Conservation (phyloP, 345 rosid species). For the Firmiana major region DNA sequence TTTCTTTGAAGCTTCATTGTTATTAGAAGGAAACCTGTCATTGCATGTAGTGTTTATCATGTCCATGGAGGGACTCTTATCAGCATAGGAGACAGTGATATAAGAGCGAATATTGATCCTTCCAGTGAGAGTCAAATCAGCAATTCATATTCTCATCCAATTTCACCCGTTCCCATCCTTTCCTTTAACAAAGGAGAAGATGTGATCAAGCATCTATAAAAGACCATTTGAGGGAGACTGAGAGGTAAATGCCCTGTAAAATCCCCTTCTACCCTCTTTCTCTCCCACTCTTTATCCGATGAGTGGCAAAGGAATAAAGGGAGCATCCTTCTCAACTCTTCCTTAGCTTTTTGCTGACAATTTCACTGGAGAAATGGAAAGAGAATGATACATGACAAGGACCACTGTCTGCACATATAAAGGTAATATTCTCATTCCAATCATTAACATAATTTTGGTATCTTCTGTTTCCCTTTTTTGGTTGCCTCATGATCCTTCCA, state of each 20-base stretch:
- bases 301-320: slow-evolving; percentile 25
- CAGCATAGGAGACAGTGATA: slow-evolving; percentile 19
- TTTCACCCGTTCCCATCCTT: slow-evolving; percentile 13
- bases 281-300: neutral
- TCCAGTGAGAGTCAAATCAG: slow-evolving; percentile 20
- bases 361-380: slow-evolving; percentile 4
- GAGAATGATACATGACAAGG: neutral
- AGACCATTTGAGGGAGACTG: slow-evolving; percentile 2
- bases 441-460: neutral
- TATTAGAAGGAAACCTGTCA: slow-evolving; percentile 12
- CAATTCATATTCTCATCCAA: slow-evolving; percentile 24
- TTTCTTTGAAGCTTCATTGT: neutral
- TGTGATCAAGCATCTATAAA: slow-evolving; percentile 20
- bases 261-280: slow-evolving; percentile 11
- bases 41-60: slow-evolving; percentile 21
- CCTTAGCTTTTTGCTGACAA: slow-evolving; percentile 2
- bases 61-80: slow-evolving; percentile 25
- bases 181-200: slow-evolving; percentile 27
- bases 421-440: slow-evolving; percentile 23
- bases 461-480: slow-evolving; percentile 6
- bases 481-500: slow-evolving; percentile 3
- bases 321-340: slow-evolving; percentile 16
- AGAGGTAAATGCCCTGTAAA: neutral
- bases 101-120: slow-evolving; percentile 27
- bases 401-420: slow-evolving; percentile 15